Base-by-base conservation (phyloP, 805 yeast species). In the Candida railenensis region DNA sequence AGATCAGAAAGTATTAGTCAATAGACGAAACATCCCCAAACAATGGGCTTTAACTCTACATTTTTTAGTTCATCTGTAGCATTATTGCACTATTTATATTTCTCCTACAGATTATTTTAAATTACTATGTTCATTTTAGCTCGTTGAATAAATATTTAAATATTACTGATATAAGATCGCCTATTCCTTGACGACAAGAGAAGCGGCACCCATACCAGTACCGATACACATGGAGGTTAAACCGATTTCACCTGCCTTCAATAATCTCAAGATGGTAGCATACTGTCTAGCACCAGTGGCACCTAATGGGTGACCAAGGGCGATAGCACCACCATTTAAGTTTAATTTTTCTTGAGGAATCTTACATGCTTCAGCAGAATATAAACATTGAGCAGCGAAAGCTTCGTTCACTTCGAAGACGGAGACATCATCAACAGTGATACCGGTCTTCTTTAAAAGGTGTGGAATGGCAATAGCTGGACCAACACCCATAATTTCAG, bases 171-270 rank as follows among this genome's bases (percentile, higher is more conserved):
- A 16, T n/a, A 14, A 16, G 40, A 16, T n/a, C 4, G 40, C 34
- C 63, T 76, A 89, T 73, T 92, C 98, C 59, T 78, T 85, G 38
- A 89, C 77, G 57, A 92, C 78, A 39, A 91, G 74, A 12, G 92
- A 86, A 41, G 98, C 98, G 30, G 97, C 97, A 54, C 98, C 98
- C 96, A 91, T 92, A 57, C 98, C 98, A 32, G 97, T 89, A 59
- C 98, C 98, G 54, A 92, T 84, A 74, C 98, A 92, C 98, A 92
- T 92, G 53, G 96, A 86, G 11, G 95, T 87, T 44, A 92, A 84
- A 54, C 98, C 98, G 53, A 90, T 70, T 72, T 90, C 83, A 50
- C 92, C 95, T 22, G 79, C 64, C 65, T 84, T 70, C 59, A 91
- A 77, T 72, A 89, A 92, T 58, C 91, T 78, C 63, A 92, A 68